A percentile compares a stretch with the other conserved stretches of the same genome.
These are phyloP conservation scores for Vaccinium macrocarpon DNA, from an alignment of 148 eudicot genomes.

Conservation along the genomic window DNA sequence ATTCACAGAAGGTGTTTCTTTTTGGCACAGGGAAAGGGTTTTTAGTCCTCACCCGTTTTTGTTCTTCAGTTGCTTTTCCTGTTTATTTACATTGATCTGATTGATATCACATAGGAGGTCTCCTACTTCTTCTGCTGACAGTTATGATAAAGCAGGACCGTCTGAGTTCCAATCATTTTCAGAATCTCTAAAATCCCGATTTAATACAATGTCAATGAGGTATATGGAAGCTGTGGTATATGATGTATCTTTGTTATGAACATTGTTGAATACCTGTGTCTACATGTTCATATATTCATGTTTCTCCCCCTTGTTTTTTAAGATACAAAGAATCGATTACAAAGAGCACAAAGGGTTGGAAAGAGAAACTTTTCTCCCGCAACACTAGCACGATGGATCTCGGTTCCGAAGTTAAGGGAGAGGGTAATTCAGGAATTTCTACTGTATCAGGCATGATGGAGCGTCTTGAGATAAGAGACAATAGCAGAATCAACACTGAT, in stretches of 20 bases:
- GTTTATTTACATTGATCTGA: conserved; percentile 4
- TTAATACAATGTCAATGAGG: conserved; percentile 74
- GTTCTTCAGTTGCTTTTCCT: background rate
- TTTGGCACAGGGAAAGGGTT: background rate
- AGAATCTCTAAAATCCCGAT: conserved; percentile 73
- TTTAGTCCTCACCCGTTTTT: background rate
- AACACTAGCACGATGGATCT: conserved; percentile 51
- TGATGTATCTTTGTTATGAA: background rate
- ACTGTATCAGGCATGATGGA: conserved; percentile 78
- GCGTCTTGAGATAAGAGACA: conserved; percentile 53
- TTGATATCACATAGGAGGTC: conserved; percentile 36
- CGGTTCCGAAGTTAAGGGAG: conserved; percentile 63
- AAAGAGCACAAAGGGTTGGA: conserved; percentile 87
- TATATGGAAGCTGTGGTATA: conserved; percentile 25
- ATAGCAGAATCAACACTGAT: conserved; percentile 29
- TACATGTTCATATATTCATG: background rate
- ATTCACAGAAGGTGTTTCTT: background rate
- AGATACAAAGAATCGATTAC: conserved; percentile 87
- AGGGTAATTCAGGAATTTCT: conserved; percentile 54
- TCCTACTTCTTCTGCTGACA: conserved; percentile 50
- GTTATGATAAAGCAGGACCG: conserved; percentile 80
- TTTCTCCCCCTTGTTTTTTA: conserved; percentile 6
- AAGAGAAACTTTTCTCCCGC: conserved; percentile 88
- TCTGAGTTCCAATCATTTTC: conserved; percentile 89
- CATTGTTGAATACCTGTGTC: background rate